These are phyloP conservation scores for Malbranchea cinnamomea DNA, from an alignment of 2,329 filamentous ascomycete species.

Conservation along the genomic window DNA sequence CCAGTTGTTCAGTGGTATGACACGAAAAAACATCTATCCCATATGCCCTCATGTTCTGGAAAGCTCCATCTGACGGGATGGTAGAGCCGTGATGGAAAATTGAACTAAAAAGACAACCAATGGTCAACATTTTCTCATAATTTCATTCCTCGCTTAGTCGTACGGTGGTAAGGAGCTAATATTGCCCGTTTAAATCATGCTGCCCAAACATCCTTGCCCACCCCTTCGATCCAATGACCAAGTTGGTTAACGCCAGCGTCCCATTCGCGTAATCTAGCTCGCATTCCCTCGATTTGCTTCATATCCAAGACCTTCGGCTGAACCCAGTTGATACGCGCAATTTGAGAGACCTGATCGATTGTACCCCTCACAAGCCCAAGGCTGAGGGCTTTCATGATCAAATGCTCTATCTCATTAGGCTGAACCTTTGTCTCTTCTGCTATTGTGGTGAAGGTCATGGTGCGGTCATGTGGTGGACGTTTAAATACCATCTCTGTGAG, in stretches of 20 bases:
- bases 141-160: too few relatives aligned
- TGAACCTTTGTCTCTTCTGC: slow-evolving; percentile 83
- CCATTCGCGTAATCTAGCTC: slow-evolving; percentile 78
- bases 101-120: too few relatives aligned
- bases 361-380: slow-evolving; percentile 77
- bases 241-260: slow-evolving; percentile 90
- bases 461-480: slow-evolving; percentile 83
- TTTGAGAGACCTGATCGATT: slow-evolving; percentile 89
- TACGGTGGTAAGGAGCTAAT: too few relatives aligned
- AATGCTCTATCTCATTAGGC: slow-evolving; percentile 84
- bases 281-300: slow-evolving; percentile 89
- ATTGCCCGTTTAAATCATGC: slow-evolving; percentile 40
- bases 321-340: slow-evolving; percentile 95
- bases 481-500: slow-evolving; percentile 94
- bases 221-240: slow-evolving; percentile 90
- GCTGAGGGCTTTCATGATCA: slow-evolving; percentile 98
- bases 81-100: too few relatives aligned
- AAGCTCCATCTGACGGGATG: too few relatives aligned
- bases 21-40: too few relatives aligned
- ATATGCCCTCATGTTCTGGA: too few relatives aligned
- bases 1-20: too few relatives aligned
- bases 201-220: slow-evolving; percentile 92
- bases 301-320: slow-evolving; percentile 96
- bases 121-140: too few relatives aligned
- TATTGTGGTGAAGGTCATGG: slow-evolving; percentile 84